A percentile compares a stretch with the other conserved stretches of the same genome.
These are phyloP conservation scores for Mucor irregularis DNA, from an alignment of 371 early-diverging fungal species.

Conservation along the genomic window DNA sequence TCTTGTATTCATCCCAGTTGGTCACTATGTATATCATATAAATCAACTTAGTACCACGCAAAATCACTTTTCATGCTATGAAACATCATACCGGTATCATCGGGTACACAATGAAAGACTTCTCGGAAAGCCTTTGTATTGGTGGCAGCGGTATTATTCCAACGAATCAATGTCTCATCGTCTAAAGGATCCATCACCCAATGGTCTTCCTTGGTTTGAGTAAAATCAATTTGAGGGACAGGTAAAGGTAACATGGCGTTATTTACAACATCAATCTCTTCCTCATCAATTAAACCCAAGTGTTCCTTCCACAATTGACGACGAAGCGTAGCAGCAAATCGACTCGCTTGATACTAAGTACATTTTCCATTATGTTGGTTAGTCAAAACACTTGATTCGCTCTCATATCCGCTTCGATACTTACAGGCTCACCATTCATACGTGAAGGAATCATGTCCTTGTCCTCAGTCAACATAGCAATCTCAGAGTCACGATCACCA, in stretches of 20 bases:
- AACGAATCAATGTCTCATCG: slow-evolving; percentile 50
- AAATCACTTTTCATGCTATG: too few relatives aligned
- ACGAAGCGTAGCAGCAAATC: slow-evolving; percentile 75
- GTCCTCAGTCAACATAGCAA: slow-evolving; percentile 83
- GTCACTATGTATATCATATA: slow-evolving; percentile 32
- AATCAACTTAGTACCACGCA: not conserved
- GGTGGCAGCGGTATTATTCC: slow-evolving; percentile 55
- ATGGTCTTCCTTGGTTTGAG: slow-evolving; percentile 38
- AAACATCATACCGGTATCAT: slow-evolving; percentile 60
- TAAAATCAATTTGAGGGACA: slow-evolving; percentile 36
- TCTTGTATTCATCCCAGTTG: slow-evolving; percentile 67
- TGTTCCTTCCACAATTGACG: slow-evolving; percentile 85
- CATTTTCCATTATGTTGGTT: not conserved
- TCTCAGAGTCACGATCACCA: slow-evolving; percentile 91
- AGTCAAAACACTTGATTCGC: not conserved
- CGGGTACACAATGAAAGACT: slow-evolving; percentile 78
- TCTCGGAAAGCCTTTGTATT: slow-evolving; percentile 69
- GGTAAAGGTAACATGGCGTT: slow-evolving; percentile 54
- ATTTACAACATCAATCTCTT: slow-evolving; percentile 46
- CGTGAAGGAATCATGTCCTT: slow-evolving; percentile 62
- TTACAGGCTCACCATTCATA: slow-evolving; percentile 75
- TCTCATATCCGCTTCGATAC: not conserved
- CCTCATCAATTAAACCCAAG: slow-evolving; percentile 65
- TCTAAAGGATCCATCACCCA: slow-evolving; percentile 64
- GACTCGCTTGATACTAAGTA: slow-evolving; percentile 56